phyloP scores from a whole-genome alignment of 352 stramenopile genomes.

The Phytophthora pisi region DNA sequence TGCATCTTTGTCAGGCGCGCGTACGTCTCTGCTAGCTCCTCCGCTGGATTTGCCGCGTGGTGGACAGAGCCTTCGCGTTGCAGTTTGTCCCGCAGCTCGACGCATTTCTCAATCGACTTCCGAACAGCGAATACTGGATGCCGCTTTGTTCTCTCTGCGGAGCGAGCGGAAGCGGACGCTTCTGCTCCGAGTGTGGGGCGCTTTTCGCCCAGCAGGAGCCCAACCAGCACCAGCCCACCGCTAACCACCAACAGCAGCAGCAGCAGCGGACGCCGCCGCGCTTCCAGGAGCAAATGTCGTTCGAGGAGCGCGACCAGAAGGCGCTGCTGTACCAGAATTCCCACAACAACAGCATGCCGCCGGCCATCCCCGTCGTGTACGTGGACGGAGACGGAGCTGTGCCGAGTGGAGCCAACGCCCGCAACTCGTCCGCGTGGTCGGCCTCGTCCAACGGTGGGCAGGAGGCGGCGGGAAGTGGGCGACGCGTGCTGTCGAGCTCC shows the following conservation, averaged over 20 bases:
- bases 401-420: slow-evolving; percentile 9
- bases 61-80: slow-evolving; percentile 14
- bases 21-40: neutral
- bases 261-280: slow-evolving; percentile 24
- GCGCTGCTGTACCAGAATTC: slow-evolving; percentile 30
- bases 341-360: slow-evolving; percentile 7
- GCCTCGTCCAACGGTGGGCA: slow-evolving; percentile 15
- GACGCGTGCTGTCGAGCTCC: slow-evolving; percentile 13
- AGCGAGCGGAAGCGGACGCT: slow-evolving; percentile 31
- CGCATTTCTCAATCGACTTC: slow-evolving; percentile 8
- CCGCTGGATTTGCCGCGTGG: slow-evolving; percentile 15
- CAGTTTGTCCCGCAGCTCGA: neutral
- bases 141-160: slow-evolving; percentile 14
- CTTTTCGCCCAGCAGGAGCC: slow-evolving; percentile 12
- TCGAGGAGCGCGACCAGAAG: slow-evolving; percentile 39
- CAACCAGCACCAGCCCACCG: neutral
- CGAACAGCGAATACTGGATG: slow-evolving; percentile 10
- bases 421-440: slow-evolving; percentile 20
- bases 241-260: slow-evolving; percentile 4
- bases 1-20: neutral
- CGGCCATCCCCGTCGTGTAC: slow-evolving; percentile 39
- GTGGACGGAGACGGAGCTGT: slow-evolving; percentile 22
- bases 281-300: slow-evolving; percentile 35
- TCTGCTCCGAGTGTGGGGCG: slow-evolving; percentile 41
- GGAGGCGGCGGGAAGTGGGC: slow-evolving; percentile 4